Base-by-base conservation (phyloP, 345 rosid species). In the Eucalyptus decipiens region DNA sequence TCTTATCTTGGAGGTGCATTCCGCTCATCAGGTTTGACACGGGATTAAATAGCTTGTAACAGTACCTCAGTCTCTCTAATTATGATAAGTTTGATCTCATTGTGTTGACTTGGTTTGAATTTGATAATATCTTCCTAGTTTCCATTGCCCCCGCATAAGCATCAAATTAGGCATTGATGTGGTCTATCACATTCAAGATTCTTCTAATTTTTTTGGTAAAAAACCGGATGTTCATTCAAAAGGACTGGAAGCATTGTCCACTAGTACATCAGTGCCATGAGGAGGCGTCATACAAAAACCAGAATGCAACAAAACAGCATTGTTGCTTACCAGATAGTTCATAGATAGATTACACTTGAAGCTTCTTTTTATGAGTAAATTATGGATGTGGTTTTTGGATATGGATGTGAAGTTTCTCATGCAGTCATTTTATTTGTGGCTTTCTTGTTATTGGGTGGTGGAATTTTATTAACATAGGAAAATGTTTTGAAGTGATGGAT, bases 1-100 rank as follows among this genome's bases (percentile, higher is more conserved):
- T 95, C 99, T 86, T 97, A 97, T 92, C 89, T 96, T 34, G 93
- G 95, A 40, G 93, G 95, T 65, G 81, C 87, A 60, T 87, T 94
- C 81, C 91, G 86, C 90, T 87, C 96, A 72, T 92, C 98, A 88
- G 89, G 89, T 91, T 88, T 93, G 42, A 93, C 90, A 72, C 92
- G 89, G 91, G 94, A 93, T 50, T 91, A 89, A 89, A 88, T 65
- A 90, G 94, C 93, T 72, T 76, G 87, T 91, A 94, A 93, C 93
- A 93, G 87, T 92, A 94, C 60, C 93, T 94, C 92, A 92, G 94
- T 90, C 92, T 65, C 56, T 47, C 48, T 86, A 40, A 26, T 60
- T 19, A 34, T 21, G 81, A 37, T 40, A 72, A 72, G 42, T 72
- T 5, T 52, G 45, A 72, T 72, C 81, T 72, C 42, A 40, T 72